Percentiles rank a stretch among this genome's conserved stretches.
Conservation (phyloP, 176 grass and related monocot species). For the Carex parvula region DNA sequence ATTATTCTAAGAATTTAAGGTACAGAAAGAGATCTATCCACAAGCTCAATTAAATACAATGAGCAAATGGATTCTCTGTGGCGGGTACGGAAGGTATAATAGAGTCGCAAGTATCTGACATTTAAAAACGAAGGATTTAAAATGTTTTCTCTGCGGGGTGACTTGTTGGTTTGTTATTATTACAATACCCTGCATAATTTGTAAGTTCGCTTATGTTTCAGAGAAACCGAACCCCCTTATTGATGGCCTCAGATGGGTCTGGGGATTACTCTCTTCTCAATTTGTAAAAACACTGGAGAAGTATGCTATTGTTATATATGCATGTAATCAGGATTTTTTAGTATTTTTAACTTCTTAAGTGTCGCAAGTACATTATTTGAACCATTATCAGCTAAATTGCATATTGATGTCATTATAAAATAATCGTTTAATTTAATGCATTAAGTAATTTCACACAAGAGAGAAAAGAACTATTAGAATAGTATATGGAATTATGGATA, state of each 20-base stretch:
- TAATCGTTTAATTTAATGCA: not conserved
- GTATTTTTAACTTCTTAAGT: not conserved
- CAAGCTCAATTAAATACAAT: not conserved
- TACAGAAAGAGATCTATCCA: slow-evolving; percentile 21
- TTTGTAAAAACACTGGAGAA: not conserved
- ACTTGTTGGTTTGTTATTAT: not conserved
- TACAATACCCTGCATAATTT: not conserved
- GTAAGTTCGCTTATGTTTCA: not conserved
- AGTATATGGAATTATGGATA: not conserved
- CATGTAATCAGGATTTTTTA: not conserved
- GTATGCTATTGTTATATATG: not conserved
- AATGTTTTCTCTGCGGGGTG: too few species aligned
- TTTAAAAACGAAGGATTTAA: not conserved
- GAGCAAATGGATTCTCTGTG: not conserved
- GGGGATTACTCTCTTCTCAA: not conserved
- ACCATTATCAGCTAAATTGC: not conserved
- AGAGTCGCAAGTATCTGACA: not conserved
- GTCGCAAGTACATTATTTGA: not conserved
- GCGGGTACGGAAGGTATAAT: not conserved
- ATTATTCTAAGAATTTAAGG: slow-evolving; percentile 26
- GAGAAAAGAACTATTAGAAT: not conserved
- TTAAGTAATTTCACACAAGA: not conserved
- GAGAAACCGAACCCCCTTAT: not conserved
- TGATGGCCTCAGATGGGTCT: not conserved
- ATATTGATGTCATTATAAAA: not conserved